Base-by-base conservation (phyloP, 2,329 filamentous ascomycete species). In the Colletotrichum kahawae region DNA sequence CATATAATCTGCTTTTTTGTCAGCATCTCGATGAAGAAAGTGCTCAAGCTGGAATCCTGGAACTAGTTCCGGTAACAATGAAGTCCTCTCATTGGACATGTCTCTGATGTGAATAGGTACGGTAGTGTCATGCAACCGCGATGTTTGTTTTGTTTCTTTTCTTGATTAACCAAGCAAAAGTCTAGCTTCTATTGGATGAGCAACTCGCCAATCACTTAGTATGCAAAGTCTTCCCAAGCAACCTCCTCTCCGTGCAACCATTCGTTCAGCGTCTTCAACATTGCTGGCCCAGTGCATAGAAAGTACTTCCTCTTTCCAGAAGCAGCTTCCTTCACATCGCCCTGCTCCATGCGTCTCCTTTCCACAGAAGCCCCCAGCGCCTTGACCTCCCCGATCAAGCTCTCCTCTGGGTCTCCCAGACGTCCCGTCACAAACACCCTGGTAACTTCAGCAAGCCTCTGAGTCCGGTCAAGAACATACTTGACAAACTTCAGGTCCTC, bases 371-470 rank as follows among this genome's bases (percentile, higher is more conserved):
- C 81, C 0, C 86, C 87, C 43, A 84, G 70, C 43, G 82, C 81
- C 56, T 81, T 81, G 0, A 86, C 77, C 60, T 81, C 80, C 60
- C 79, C 78, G 12, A 85, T 67, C 31, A 86, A 82, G 18, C 83
- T 81, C 48, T 85, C 77, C 6, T 85, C 60, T 34, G 56, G 80
- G 1, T 81, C 82, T 5, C 51, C 76, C 5, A 68, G 65, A 33
- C 69, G 77, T 0, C 91, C 88, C 0, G 94, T 95, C 7, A 96
- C 82, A 78, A 94, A 97, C 1, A 97, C 77, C 16, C 78, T 88
- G 31, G 92, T 89, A 18, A 85, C 85, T 0, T 73, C 72, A 0
- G 86, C 89, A 13, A 97, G 82, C 0, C 85, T 86, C 0, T 86
- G 86, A 74, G 90, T 87, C 38, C 82, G 84, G 29, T 84, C 80